Evolutionary conservation across 2,329 filamentous ascomycete genomes (phyloP), one percentile per base, ranked within the genome.

Genomic region (Sclerotinia trifoliorum): DNA sequence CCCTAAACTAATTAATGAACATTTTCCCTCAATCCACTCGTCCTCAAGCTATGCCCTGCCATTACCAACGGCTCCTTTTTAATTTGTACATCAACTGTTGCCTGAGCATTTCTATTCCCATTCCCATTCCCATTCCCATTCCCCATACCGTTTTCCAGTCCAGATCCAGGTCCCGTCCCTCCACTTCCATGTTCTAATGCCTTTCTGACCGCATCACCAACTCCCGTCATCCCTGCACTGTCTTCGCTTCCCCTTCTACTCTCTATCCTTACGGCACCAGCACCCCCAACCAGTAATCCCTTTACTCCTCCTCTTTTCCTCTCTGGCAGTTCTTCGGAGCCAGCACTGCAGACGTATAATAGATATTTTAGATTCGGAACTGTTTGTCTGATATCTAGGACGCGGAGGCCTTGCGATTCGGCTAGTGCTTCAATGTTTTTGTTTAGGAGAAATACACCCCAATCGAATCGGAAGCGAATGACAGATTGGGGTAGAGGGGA

Each of bases 381-480:
- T 0, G 94, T 96, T 73, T 98, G 93, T 5, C 95, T 86, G 24
- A 97, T 93, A 75, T 99, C 95, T 71, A 97, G 85, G 1, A 96
- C 89, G 58, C 90, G 88, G 17, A 97, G 81, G 0, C 90, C 90
- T 72, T 93, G 88, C 1, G 84, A 82, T 4, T 82, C 80, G 69
- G 87, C 89, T 4, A 90, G 81, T 0, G 83, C 80, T 74, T 98
- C 94, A 67, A 99, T 94, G 76, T 98, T 83, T 80, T 98, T 97
- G 81, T 98, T 98, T 19, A 99, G 84, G n/a, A 98, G 82, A 75
- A 98, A 99, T 77, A 97, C 95, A 15, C 85, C 95, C 78, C 98
- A 99, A 75, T 98, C 94, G 78, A 98, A 98, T 2, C 94, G 89
- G 81, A 94, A 98, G 57, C 93, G 88, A 0, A 93, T 87, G 2